Percentiles rank a stretch among this genome's conserved stretches.
Conservation (phyloP, 345 rosid species). For the Kandelia obovata region DNA sequence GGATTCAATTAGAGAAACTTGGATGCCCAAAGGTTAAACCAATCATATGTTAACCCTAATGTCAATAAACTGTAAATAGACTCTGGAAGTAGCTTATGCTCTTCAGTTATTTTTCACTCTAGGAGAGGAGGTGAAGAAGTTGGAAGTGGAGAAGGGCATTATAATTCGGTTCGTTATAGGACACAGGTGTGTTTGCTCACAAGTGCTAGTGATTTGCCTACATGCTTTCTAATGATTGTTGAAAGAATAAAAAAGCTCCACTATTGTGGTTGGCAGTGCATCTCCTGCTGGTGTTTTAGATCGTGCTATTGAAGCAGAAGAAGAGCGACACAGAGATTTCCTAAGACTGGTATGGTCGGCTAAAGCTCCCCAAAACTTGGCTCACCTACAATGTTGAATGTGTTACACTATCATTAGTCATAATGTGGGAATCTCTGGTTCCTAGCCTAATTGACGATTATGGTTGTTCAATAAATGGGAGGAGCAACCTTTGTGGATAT, state of each 20-base stretch:
- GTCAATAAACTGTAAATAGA: neutral
- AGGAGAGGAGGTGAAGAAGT: conserved; percentile 57
- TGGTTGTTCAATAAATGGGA: no score
- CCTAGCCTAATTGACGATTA: neutral
- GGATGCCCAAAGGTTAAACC: conserved; percentile 69
- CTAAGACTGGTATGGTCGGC: conserved; percentile 50
- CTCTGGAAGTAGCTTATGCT: conserved; percentile 4
- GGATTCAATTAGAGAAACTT: conserved; percentile 72
- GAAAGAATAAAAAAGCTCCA: neutral
- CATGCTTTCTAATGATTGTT: conserved; percentile 4
- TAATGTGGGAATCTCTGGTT: neutral
- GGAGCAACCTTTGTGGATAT: no score
- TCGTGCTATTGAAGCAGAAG: conserved; percentile 68
- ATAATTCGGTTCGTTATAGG: conserved; percentile 61
- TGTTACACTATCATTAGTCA: neutral
- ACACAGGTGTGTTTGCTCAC: conserved; percentile 46
- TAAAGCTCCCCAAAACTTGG: neutral
- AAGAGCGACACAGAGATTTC: conserved; percentile 63
- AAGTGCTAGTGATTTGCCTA: conserved; percentile 7
- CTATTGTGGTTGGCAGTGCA: conserved; percentile 42
- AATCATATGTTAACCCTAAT: neutral
- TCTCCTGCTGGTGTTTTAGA: conserved; percentile 65
- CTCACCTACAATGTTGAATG: neutral
- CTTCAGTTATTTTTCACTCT: conserved; percentile 25
- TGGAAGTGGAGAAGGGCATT: conserved; percentile 70